These are phyloP conservation scores for Miscanthus lutarioriparius DNA, from an alignment of 176 grass and related monocot species.

Conservation along the genomic window DNA sequence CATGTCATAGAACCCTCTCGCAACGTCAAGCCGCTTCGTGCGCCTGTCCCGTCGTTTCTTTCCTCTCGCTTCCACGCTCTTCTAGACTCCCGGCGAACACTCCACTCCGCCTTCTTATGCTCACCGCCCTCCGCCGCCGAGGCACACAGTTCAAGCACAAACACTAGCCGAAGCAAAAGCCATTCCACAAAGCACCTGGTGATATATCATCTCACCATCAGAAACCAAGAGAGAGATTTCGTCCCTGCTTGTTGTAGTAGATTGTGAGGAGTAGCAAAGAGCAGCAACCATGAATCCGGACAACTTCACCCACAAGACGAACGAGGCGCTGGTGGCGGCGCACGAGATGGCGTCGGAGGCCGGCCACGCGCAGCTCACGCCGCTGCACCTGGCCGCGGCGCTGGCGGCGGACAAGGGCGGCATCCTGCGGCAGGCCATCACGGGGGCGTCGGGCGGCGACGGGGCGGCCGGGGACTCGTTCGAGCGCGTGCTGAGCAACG, in stretches of 20 bases:
- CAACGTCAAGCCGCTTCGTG: conserved; percentile 16
- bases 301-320: conserved; percentile 98
- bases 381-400: conserved; percentile 60
- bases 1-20: conserved; percentile 52
- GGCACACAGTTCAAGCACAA: background rate
- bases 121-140: background rate
- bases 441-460: conserved; percentile 39
- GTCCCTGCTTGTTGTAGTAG: background rate
- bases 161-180: background rate
- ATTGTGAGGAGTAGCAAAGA: background rate
- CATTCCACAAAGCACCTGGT: background rate
- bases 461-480: conserved; percentile 50
- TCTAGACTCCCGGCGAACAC: conserved; percentile 44
- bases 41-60: background rate
- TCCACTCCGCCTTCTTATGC: conserved; percentile 30
- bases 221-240: background rate
- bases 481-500: conserved; percentile 49
- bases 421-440: conserved; percentile 56
- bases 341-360: conserved; percentile 62
- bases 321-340: conserved; percentile 80
- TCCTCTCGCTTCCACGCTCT: conserved; percentile 7
- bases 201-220: background rate
- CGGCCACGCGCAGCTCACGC: conserved; percentile 76
- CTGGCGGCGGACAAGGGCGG: conserved; percentile 50
- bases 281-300: conserved; percentile 72